Conservation (phyloP, 305 asterid genomes). For the Rubia tinctorum region DNA sequence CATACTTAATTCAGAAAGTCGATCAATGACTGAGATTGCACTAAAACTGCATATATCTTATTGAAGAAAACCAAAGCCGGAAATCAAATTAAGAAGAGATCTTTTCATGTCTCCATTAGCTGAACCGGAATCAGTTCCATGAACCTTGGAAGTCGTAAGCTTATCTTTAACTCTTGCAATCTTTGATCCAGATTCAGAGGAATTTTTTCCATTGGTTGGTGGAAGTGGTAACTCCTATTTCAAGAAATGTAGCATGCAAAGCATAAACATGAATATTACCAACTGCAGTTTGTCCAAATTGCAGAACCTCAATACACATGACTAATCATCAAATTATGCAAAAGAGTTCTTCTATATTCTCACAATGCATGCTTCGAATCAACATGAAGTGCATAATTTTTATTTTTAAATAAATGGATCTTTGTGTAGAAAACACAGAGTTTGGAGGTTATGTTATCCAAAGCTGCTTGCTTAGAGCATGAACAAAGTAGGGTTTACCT, state of each 20-base stretch:
- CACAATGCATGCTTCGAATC: background rate
- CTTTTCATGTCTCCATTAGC: background rate
- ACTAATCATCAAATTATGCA: background rate
- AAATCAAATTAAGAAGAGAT: background rate
- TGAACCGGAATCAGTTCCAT: background rate
- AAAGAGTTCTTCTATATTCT: background rate
- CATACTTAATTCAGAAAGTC: background rate
- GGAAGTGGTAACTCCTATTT: background rate
- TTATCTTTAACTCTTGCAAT: background rate
- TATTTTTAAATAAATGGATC: background rate
- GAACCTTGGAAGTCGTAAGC: constrained; percentile 9
- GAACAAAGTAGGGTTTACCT: constrained; percentile 5
- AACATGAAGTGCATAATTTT: background rate
- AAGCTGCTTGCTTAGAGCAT: constrained; percentile 21
- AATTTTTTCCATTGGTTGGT: constrained; percentile 6
- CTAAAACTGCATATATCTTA: background rate
- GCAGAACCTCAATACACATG: background rate
- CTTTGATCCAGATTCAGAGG: background rate
- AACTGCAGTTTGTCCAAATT: too few species aligned
- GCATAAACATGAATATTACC: background rate
- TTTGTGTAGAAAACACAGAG: background rate
- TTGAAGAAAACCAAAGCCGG: background rate
- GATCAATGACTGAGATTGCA: background rate
- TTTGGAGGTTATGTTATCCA: background rate
- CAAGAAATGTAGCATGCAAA: background rate